Evolutionary conservation across 768 basidiomycete species (phyloP).

Genomic region (Lactifluus echinatus): DNA sequence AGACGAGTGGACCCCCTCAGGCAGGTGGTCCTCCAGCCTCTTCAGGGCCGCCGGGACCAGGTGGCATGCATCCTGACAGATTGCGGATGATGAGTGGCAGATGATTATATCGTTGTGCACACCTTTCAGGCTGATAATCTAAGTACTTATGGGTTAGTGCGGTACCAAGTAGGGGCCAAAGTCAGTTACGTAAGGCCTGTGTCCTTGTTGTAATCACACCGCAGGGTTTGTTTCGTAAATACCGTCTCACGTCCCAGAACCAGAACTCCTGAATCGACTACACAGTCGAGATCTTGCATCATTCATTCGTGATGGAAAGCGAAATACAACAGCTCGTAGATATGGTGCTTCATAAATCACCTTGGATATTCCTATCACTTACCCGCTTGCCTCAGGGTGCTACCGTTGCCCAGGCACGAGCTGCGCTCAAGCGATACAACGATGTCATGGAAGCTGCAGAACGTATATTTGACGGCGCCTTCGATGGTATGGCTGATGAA

Average conservation of each 20-base stretch:
- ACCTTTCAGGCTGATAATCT: neutral
- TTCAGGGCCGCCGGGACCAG: conserved; percentile 41
- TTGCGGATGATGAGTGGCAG: conserved; percentile 59
- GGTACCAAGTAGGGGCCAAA: no score
- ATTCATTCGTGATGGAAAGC: conserved; percentile 25
- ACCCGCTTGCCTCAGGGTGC: conserved; percentile 54
- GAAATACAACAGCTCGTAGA: conserved; percentile 31
- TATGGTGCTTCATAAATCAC: conserved; percentile 23
- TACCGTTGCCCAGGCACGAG: conserved; percentile 68
- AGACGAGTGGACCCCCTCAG: neutral
- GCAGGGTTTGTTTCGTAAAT: neutral
- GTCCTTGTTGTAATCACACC: neutral
- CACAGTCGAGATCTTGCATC: conserved; percentile 5
- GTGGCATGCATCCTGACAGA: conserved; percentile 80
- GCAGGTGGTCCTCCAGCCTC: conserved; percentile 13
- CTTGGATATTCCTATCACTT: neutral
- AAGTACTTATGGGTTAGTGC: no score
- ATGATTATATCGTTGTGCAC: neutral
- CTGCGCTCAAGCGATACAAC: conserved; percentile 69
- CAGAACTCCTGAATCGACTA: neutral
- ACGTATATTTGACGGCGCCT: conserved; percentile 75
- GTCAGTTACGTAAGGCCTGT: conserved; percentile 5
- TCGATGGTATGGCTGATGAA: conserved; percentile 59
- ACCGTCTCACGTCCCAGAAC: neutral
- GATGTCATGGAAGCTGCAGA: conserved; percentile 94